Percentiles rank a stretch among this genome's conserved stretches.
Conservation (phyloP, 2,329 filamentous ascomycete species). For the Metarhizium brunneum region DNA sequence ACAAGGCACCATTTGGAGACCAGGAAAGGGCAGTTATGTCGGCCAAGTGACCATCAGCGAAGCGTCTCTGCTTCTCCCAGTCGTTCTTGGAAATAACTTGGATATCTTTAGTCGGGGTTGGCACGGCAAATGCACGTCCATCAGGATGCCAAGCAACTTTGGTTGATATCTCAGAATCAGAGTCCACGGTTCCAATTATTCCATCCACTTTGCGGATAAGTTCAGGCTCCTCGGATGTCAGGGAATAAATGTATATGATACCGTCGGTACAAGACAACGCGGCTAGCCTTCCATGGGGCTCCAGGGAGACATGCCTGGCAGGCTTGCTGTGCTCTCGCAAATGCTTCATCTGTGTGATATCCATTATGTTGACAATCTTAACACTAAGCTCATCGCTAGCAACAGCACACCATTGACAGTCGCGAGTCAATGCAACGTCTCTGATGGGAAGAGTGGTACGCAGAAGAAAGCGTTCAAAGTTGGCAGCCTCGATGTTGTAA, state of each 20-base stretch:
- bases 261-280: slow-evolving; percentile 84
- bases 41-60: slow-evolving; percentile 69
- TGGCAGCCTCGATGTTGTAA: slow-evolving; percentile 68
- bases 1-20: slow-evolving; percentile 88
- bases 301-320: slow-evolving; percentile 88
- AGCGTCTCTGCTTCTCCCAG: slow-evolving; percentile 78
- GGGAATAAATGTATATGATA: slow-evolving; percentile 79
- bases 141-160: slow-evolving; percentile 87
- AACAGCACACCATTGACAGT: slow-evolving; percentile 82
- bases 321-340: slow-evolving; percentile 76
- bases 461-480: slow-evolving; percentile 73
- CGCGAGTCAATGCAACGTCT: slow-evolving; percentile 73
- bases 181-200: slow-evolving; percentile 69
- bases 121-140: slow-evolving; percentile 78
- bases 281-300: slow-evolving; percentile 66
- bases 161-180: slow-evolving; percentile 63
- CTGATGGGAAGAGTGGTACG: slow-evolving; percentile 79
- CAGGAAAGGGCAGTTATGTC: slow-evolving; percentile 83
- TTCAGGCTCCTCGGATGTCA: slow-evolving; percentile 69
- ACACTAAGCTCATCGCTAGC: slow-evolving; percentile 94
- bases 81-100: slow-evolving; percentile 82
- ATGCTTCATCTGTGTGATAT: slow-evolving; percentile 67
- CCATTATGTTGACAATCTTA: slow-evolving; percentile 74
- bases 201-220: slow-evolving; percentile 79
- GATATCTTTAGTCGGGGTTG: slow-evolving; percentile 73